Base-by-base conservation (phyloP, 148 eudicot genomes). In the Salicornia ramosissima region DNA sequence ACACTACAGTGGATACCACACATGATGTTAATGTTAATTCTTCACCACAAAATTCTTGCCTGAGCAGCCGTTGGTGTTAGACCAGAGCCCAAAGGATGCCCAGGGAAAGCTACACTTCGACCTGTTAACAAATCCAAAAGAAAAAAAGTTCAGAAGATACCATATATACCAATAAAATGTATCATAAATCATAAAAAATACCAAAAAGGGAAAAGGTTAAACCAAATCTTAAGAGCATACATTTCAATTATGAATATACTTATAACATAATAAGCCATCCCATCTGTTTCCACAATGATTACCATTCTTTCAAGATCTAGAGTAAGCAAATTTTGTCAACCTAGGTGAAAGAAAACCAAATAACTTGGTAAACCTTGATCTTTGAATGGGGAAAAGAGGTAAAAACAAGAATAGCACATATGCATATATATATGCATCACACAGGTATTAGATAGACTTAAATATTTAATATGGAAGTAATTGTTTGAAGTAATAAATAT, bases 71-170 rank as follows among this genome's bases (percentile, higher is more conserved):
- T 78, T 70, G 85, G 76, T 46, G 91, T 87, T 59, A 95, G 81
- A 77, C 99, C 99, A 75, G 88, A 84, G 51, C 99, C 99, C 84
- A 95, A 80, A 77, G 99, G 88, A 81, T 91, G 97, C 56, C 99
- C 99, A 68, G 99, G 99, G 72, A 95, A 95, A 86, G 99, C 91
- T 68, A 95, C 99, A 78, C 99, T 95, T 76, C 96, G 78, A 71
- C 99, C 99, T 95, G 81, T 79, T 25, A 58, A 79, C 56, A 67
- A 66, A 67, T 36, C 52, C 68, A 76, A 49, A 39, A 40, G 49
- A 33, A 65, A 26, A 28, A 34, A 19, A 56, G 59, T 36, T 68
- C 63, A 73, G 62, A 28, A 53, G 59, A 16, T 22, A 68, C 57
- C 39, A 19, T 33, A 65, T 5, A 60, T 34, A 65, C 34, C 29